Evolutionary conservation across 1,284 basidiomycete genomes (phyloP).

Genomic region (Microbotryomycetes sp.): DNA sequence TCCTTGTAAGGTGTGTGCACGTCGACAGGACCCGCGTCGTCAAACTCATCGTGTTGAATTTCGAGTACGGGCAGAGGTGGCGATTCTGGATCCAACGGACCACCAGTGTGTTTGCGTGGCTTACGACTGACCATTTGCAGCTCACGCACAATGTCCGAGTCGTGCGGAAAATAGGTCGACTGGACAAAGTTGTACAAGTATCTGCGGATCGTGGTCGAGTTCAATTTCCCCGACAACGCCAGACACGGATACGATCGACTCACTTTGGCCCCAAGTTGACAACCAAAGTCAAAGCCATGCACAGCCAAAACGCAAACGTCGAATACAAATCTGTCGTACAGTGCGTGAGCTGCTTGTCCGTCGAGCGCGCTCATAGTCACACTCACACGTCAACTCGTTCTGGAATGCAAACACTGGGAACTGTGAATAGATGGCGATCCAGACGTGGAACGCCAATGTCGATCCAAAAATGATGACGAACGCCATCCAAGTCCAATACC

Average conservation of each 20-base stretch:
- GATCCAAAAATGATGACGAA: constrained; percentile 73
- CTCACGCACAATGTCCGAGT: constrained; percentile 79
- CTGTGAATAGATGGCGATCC: constrained; percentile 79
- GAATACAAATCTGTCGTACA: constrained; percentile 55
- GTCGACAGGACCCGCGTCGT: not conserved
- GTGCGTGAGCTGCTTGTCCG: constrained; percentile 4
- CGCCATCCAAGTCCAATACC: constrained; percentile 84
- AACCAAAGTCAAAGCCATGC: constrained; percentile 58
- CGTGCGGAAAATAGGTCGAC: constrained; percentile 60
- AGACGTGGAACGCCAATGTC: constrained; percentile 61
- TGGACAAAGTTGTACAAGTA: constrained; percentile 63
- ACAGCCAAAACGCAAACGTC: constrained; percentile 73
- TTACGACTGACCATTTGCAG: constrained; percentile 16
- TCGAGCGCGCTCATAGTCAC: not conserved
- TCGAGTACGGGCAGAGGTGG: too few species aligned
- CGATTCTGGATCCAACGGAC: too few species aligned
- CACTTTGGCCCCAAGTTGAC: constrained; percentile 58
- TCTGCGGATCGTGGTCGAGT: constrained; percentile 35
- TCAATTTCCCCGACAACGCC: constrained; percentile 17
- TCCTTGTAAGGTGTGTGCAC: not conserved
- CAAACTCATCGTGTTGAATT: too few species aligned
- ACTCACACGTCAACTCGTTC: constrained; percentile 47
- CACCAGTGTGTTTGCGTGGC: too few species aligned
- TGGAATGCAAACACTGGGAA: constrained; percentile 62
- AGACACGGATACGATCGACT: too few species aligned